Base-by-base conservation (phyloP, 139 green algal species). In the Tetradesmus lagerheimii region DNA sequence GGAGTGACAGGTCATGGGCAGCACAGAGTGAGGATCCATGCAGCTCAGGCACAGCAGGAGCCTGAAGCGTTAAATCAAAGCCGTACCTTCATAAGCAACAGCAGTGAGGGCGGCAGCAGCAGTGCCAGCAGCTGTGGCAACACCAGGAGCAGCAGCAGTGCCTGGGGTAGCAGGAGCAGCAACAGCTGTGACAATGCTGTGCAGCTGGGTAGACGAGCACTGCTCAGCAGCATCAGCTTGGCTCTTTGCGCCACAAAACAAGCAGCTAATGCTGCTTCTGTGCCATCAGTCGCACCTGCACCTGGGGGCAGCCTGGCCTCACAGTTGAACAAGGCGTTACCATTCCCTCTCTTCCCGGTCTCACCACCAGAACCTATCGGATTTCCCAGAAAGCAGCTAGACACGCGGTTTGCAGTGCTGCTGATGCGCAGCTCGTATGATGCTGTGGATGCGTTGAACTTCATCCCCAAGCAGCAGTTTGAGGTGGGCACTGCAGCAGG, bases 331-430 rank as follows among this genome's bases (percentile, higher is more conserved):
- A 37, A 57, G 16, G 76, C 76, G 29, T 50, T 90, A 53, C 86
- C 86, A 31, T 85, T 91, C 20, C 77, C 38, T 8, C 71, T 91
- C 23, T 45, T 47, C 11, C 62, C 87, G n/a, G 12, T 50, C 3
- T 43, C n/a, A 27, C 64, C 62, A 41, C 87, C 87, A 64, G 64
- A 83, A 35, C 88, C 88, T 1, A 66, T 91, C 3, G 16, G 34
- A 0, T 88, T 91, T 25, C 80, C 80, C 14, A 83, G 88, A 0
- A 95, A 95, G 23, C 18, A 57, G 6, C 85, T 98, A 18, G 87
- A 95, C 67, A 93, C 94, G 57, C 85, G 88, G 11, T 97, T 99
- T 91, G 97, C 97, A 4, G 97, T 99, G 47, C 90, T 99, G 86
- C 92, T 98, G 27, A 94, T 99, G 92, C 62, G 76, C 80, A 95